Evolutionary conservation across 805 yeast genomes (phyloP).

Genomic region (Pichia heedii): DNA sequence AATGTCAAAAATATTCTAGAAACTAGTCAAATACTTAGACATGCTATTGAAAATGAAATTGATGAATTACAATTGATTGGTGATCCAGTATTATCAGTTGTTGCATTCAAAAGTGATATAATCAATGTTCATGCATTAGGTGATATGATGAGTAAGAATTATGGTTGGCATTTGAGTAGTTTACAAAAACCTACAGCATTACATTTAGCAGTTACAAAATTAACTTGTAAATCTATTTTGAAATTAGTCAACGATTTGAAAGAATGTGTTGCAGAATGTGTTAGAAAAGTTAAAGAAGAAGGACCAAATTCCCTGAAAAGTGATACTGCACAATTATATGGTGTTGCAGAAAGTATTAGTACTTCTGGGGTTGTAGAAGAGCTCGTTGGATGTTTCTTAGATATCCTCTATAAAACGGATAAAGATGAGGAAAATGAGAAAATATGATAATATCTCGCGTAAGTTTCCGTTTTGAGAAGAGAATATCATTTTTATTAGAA

Average conservation of each 20-base stretch:
- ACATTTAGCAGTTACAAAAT: constrained; percentile 79
- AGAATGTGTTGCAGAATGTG: constrained; percentile 33
- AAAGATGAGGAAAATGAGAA: background rate
- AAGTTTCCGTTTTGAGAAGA: too few species aligned
- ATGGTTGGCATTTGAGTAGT: constrained; percentile 84
- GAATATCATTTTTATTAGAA: too few species aligned
- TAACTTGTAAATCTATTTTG: constrained; percentile 54
- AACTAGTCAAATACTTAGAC: constrained; percentile 52
- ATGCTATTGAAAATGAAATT: constrained; percentile 35
- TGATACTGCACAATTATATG: constrained; percentile 85
- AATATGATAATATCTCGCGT: too few species aligned
- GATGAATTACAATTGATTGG: constrained; percentile 67
- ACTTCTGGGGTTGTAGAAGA: constrained; percentile 80
- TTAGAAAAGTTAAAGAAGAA: constrained; percentile 13
- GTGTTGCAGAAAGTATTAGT: constrained; percentile 87
- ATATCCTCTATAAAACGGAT: constrained; percentile 57
- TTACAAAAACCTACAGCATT: constrained; percentile 86
- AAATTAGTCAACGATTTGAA: constrained; percentile 48
- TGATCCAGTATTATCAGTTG: constrained; percentile 76
- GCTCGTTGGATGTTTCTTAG: constrained; percentile 72
- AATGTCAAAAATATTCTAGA: constrained; percentile 58
- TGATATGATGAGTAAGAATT: constrained; percentile 49
- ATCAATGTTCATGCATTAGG: constrained; percentile 69
- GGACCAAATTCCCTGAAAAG: constrained; percentile 18
- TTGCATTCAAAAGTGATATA: constrained; percentile 59